These are phyloP conservation scores for Yamagishiella unicocca DNA, from an alignment of 139 green algal genomes.

Conservation along the genomic window DNA sequence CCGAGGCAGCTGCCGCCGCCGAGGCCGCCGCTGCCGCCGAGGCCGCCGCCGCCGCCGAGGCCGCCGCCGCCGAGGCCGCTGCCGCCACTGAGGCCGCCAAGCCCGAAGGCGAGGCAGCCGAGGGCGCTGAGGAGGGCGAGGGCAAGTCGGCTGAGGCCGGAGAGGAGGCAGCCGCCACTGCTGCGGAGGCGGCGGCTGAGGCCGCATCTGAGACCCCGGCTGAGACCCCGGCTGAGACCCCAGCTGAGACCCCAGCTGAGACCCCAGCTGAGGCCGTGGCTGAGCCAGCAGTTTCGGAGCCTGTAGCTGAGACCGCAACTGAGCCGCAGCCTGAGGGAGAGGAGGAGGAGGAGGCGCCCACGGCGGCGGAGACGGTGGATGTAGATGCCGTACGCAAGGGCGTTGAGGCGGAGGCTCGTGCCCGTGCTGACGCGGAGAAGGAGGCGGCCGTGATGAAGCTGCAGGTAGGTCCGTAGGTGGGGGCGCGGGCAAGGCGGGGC, in stretches of 20 bases:
- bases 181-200: not conserved
- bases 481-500: too few species aligned
- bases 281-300: not conserved
- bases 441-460: slow-evolving; percentile 31
- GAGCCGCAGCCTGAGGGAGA: not conserved
- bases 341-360: slow-evolving; percentile 6
- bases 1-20: too few species aligned
- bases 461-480: not conserved
- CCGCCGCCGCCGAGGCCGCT: not conserved
- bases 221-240: not conserved
- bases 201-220: not conserved
- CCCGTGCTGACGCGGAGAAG: slow-evolving; percentile 25
- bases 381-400: not conserved
- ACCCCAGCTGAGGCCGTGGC: not conserved
- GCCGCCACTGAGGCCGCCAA: not conserved
- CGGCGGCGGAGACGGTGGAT: slow-evolving; percentile 20
- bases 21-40: too few species aligned
- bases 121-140: not conserved
- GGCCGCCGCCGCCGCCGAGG: not conserved
- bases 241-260: not conserved
- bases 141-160: slow-evolving; percentile 1
- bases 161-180: not conserved
- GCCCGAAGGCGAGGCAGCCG: not conserved
- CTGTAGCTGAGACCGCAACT: not conserved
- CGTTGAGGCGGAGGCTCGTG: slow-evolving; percentile 37